Conservation (phyloP, 345 rosid species). For the Cardamine occulta region DNA sequence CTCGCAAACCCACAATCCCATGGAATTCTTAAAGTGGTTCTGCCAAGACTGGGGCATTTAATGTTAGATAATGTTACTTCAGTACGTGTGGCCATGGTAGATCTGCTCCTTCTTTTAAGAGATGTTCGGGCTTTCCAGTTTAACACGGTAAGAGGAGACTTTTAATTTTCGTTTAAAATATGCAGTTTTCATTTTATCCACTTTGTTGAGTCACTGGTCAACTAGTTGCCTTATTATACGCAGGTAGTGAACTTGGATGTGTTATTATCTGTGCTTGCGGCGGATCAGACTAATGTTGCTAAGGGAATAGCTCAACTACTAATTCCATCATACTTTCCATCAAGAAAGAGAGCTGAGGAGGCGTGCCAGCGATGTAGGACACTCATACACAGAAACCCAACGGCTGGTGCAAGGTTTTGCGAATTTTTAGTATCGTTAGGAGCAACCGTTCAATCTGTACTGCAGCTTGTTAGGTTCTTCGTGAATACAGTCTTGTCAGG, state of each 20-base stretch:
- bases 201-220: constrained; percentile 14
- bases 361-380: constrained; percentile 80
- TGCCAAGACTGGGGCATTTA: constrained; percentile 78
- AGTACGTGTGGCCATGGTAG: constrained; percentile 65
- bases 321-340: constrained; percentile 89
- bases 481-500: constrained; percentile 57
- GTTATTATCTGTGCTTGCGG: constrained; percentile 64
- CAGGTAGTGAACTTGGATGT: constrained; percentile 80
- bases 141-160: constrained; percentile 62
- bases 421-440: constrained; percentile 68
- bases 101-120: constrained; percentile 74
- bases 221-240: constrained; percentile 30
- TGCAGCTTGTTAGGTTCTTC: constrained; percentile 70
- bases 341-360: constrained; percentile 65
- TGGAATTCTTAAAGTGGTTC: constrained; percentile 86
- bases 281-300: constrained; percentile 77
- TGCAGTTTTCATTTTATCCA: not conserved
- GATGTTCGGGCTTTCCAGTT: constrained; percentile 79
- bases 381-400: constrained; percentile 78
- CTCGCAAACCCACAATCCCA: constrained; percentile 91
- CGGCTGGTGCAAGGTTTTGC: constrained; percentile 94
- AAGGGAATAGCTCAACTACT: constrained; percentile 73
- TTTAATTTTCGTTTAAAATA: constrained; percentile 12
- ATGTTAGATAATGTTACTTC: constrained; percentile 66
- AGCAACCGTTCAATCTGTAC: constrained; percentile 57